phyloP scores from a whole-genome alignment of 441 rosid genomes.

The Corymbia calophylla region DNA sequence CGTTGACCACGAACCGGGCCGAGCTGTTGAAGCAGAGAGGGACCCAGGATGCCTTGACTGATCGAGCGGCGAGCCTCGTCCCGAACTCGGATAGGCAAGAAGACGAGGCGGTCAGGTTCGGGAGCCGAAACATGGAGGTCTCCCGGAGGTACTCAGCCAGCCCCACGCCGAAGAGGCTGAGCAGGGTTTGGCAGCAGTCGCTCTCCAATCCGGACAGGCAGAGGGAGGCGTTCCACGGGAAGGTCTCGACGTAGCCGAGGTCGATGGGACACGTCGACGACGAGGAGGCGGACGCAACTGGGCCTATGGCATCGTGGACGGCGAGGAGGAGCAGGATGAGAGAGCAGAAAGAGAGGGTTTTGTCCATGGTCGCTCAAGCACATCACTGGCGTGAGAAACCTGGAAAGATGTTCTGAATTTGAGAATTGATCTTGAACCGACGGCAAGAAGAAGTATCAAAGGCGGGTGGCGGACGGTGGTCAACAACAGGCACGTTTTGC shows the following conservation, averaged over 20 bases:
- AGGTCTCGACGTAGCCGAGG: slow-evolving; percentile 1
- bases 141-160: slow-evolving; percentile 6
- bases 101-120: slow-evolving; percentile 13
- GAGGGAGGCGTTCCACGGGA: slow-evolving; percentile 9
- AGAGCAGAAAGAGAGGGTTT: background rate
- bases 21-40: slow-evolving; percentile 28
- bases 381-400: background rate
- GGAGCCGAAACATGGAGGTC: slow-evolving; percentile 29
- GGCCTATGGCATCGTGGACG: background rate
- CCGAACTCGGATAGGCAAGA: slow-evolving; percentile 35
- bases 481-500: background rate
- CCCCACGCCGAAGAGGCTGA: slow-evolving; percentile 10
- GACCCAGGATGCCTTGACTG: slow-evolving; percentile 21
- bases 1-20: slow-evolving; percentile 23
- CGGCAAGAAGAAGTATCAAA: background rate
- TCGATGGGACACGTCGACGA: slow-evolving; percentile 1
- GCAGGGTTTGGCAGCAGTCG: slow-evolving; percentile 8
- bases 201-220: background rate
- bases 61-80: slow-evolving; percentile 13
- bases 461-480: background rate
- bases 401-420: background rate
- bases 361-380: background rate
- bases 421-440: too few relatives aligned
- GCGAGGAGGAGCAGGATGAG: background rate
- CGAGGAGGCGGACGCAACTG: background rate